Evolutionary conservation across 805 yeast genomes (phyloP), one percentile per base, ranked within the genome.

Genomic region (Clavispora asparagi): DNA sequence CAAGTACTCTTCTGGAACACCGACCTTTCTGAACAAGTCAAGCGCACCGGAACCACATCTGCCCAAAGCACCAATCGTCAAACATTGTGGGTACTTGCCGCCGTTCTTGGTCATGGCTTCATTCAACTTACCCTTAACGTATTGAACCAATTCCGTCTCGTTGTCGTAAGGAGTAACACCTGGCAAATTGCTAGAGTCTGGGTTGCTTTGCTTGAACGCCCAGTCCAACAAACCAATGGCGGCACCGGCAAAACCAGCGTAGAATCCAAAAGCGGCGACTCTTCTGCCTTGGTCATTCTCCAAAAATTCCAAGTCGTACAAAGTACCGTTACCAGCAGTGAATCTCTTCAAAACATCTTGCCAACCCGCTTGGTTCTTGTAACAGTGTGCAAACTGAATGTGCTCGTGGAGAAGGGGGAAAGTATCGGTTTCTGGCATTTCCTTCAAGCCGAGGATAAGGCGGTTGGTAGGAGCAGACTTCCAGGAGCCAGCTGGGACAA

Each of bases 211-310:
- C 68, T 92, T 92, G 72, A 86, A 85, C 42, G 95, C 86, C 97
- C 98, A 94, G 68, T 90, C 96, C 65, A 81, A 81, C 43, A 92
- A 76, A 60, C 99, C 99, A 46, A 94, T 71, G 30, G 99, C 99
- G 31, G 99, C 99, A 61, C 99, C 99, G 7, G 98, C 99, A 65
- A 94, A 94, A n/a, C 99, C 99, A 39, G 99, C 99, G 67, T 92
- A 92, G 76, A 81, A 94, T n/a, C 99, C 99, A 64, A 94, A 94
- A 8, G 99, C 99, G 39, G 99, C 99, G 27, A 94, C 99, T 71
- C 99, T 87, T 76, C 99, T 87, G 31, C 98, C 98, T 61, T 81
- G 83, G 58, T 86, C 97, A 65, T 94, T 89, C 67, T 87, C 95
- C 65, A 94, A 75, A 63, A 94, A 94, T 72, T 94, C 99, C 55